Percentiles rank a stretch among this genome's conserved stretches.
phyloP scores from a whole-genome alignment of 176 grass and related monocot species.

The Areca catechu region DNA sequence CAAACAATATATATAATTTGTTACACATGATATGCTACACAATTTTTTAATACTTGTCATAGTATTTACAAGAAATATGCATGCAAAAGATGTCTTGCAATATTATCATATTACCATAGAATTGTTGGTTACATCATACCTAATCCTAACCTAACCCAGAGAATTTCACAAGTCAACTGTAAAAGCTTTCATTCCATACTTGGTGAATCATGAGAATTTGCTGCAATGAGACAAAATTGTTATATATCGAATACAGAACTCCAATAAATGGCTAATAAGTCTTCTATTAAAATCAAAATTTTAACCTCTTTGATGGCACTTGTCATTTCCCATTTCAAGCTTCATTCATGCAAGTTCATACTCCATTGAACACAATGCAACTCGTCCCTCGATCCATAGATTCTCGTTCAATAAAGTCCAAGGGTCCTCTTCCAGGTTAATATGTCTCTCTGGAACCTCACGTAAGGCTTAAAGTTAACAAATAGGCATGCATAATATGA shows the following conservation, averaged over 20 bases:
- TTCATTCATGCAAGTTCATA: constrained; percentile 45
- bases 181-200: constrained; percentile 4
- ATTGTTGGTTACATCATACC: too few relatives aligned
- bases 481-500: too few relatives aligned
- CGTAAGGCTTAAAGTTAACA: constrained; percentile 34
- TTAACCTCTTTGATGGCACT: constrained; percentile 13
- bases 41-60: too few relatives aligned
- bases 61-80: too few relatives aligned
- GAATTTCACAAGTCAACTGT: too few relatives aligned
- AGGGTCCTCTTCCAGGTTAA: constrained; percentile 28
- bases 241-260: background rate
- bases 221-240: background rate
- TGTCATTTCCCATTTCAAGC: constrained; percentile 15
- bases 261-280: background rate
- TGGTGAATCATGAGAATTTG: constrained; percentile 11
- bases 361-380: constrained; percentile 57
- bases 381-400: constrained; percentile 75
- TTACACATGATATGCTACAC: too few relatives aligned
- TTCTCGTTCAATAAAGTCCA: constrained; percentile 46
- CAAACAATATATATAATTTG: too few relatives aligned
- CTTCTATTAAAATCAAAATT: background rate
- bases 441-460: constrained; percentile 25
- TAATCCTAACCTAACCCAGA: too few relatives aligned
- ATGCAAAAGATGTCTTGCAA: too few relatives aligned
- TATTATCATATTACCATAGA: too few relatives aligned